These are phyloP conservation scores for Geosmithia putterillii DNA, from an alignment of 2,329 filamentous ascomycete genomes.

Conservation along the genomic window DNA sequence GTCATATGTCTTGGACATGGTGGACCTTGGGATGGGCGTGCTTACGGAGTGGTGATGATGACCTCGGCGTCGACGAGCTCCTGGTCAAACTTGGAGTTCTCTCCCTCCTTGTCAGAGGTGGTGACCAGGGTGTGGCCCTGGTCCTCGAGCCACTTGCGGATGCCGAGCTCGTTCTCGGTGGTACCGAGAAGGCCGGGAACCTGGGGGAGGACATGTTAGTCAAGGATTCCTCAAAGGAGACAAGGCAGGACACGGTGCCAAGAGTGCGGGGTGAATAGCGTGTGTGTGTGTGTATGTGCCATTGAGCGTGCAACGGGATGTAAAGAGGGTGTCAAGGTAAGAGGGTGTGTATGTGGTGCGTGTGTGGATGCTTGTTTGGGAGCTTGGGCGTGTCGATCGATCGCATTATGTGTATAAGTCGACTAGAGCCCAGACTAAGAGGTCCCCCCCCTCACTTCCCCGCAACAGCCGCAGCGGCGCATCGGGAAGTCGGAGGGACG, in stretches of 20 bases:
- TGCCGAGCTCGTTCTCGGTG: slow-evolving; percentile 94
- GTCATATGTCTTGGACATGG: too few species aligned
- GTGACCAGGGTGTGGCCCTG: slow-evolving; percentile 94
- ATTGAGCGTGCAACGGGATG: too few species aligned
- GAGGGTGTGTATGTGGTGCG: background rate
- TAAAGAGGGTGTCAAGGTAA: background rate
- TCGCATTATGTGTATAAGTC: background rate
- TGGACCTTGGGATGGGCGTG: too few species aligned
- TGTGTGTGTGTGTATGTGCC: background rate
- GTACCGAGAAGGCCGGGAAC: slow-evolving; percentile 80
- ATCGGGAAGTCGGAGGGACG: background rate
- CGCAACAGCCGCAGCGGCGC: background rate
- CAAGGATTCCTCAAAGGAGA: background rate
- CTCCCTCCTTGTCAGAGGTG: slow-evolving; percentile 94
- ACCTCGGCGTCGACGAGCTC: slow-evolving; percentile 94
- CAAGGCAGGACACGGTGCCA: too few species aligned
- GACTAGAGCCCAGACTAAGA: background rate
- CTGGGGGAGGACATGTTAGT: slow-evolving; percentile 17
- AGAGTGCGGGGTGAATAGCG: background rate
- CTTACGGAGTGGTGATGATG: slow-evolving; percentile 96
- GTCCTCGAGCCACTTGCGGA: slow-evolving; percentile 95
- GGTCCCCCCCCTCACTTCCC: background rate
- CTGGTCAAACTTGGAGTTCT: slow-evolving; percentile 85
- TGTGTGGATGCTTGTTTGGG: background rate
- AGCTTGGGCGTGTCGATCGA: background rate